Evolutionary conservation across 371 early-diverging fungal species (phyloP).

Genomic region (Polyrhizophydium stewartii): DNA sequence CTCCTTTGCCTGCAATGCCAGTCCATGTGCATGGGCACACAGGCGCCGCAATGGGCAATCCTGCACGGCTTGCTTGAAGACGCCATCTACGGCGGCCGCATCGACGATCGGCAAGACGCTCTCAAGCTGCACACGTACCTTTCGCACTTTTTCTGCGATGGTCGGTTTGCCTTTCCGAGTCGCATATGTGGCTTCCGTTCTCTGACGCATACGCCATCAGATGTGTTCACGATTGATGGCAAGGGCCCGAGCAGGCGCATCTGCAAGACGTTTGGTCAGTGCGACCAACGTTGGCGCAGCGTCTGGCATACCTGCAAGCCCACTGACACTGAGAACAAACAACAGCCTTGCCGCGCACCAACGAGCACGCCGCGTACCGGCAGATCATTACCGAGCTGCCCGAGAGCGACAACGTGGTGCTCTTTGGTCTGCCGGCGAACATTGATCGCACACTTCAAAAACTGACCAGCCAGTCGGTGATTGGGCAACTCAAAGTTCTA

Average conservation of each 20-base stretch:
- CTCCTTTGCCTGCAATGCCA: neutral
- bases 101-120: constrained; percentile 44
- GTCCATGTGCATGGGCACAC: constrained; percentile 15
- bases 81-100: constrained; percentile 53
- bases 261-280: constrained; percentile 12
- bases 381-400: constrained; percentile 35
- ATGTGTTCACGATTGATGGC: constrained; percentile 34
- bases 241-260: constrained; percentile 15
- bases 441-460: constrained; percentile 40
- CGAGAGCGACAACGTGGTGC: constrained; percentile 32
- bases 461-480: constrained; percentile 23
- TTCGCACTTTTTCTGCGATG: constrained; percentile 40
- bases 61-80: constrained; percentile 48
- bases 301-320: too few species aligned
- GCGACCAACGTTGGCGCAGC: too few species aligned
- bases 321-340: constrained; percentile 31
- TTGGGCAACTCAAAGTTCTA: constrained; percentile 31
- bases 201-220: constrained; percentile 10
- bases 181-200: neutral
- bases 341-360: constrained; percentile 27
- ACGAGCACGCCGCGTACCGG: constrained; percentile 29
- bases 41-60: constrained; percentile 39
- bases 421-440: constrained; percentile 43
- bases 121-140: constrained; percentile 37
- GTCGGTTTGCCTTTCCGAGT: constrained; percentile 7